These are phyloP conservation scores for Suillus plorans DNA, from an alignment of 768 basidiomycete genomes.

Conservation along the genomic window DNA sequence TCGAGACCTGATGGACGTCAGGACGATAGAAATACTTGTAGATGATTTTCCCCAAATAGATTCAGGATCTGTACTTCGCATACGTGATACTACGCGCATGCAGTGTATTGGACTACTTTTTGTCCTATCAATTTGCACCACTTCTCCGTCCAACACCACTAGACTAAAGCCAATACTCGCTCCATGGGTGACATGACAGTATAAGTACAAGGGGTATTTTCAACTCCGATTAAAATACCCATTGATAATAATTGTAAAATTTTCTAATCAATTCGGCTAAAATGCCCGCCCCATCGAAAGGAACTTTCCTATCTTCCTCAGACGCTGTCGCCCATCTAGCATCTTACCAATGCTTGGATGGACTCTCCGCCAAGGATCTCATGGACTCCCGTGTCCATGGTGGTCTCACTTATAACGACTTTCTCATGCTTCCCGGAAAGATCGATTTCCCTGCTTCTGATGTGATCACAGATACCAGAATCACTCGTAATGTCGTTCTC, in stretches of 20 bases:
- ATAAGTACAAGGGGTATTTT: background rate
- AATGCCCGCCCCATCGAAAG: conserved; percentile 32
- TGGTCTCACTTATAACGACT: conserved; percentile 97
- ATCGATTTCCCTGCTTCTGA: conserved; percentile 88
- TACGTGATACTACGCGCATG: no score
- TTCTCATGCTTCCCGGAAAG: conserved; percentile 90
- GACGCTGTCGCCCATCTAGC: conserved; percentile 76
- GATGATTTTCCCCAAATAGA: no score
- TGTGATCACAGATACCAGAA: conserved; percentile 79
- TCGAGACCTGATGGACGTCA: no score
- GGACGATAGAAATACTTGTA: no score
- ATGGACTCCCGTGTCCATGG: conserved; percentile 86
- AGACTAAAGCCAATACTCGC: background rate
- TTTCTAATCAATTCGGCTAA: conserved; percentile 26
- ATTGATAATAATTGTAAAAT: conserved; percentile 4
- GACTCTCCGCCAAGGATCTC: conserved; percentile 79
- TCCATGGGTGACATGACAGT: background rate
- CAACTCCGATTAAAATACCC: conserved; percentile 15
- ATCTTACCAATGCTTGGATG: conserved; percentile 72
- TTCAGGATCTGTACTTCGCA: no score
- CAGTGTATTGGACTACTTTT: no score
- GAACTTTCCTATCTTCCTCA: conserved; percentile 59
- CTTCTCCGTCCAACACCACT: no score
- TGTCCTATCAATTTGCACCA: no score
- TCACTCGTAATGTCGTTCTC: conserved; percentile 87